Conservation (phyloP, 176 grass and related monocot genomes). For the Triticum dicoccoides region DNA sequence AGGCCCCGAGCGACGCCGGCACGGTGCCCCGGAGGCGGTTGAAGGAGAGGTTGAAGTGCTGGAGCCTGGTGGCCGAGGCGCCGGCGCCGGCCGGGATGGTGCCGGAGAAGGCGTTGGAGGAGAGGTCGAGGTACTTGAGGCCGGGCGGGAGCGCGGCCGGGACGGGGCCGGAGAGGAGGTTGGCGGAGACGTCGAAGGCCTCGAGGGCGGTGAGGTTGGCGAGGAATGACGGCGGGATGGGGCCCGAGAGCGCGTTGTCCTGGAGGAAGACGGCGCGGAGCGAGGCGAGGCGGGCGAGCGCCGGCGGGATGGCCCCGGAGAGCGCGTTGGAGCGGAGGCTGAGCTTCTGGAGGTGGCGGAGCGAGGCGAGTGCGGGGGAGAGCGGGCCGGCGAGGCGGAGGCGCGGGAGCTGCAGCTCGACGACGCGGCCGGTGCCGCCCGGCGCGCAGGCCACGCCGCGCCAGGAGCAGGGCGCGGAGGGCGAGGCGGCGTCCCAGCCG, state of each 20-base stretch:
- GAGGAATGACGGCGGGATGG: constrained; percentile 55
- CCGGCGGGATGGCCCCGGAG: constrained; percentile 57
- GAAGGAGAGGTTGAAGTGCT: constrained; percentile 84
- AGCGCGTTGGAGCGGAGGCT: constrained; percentile 86
- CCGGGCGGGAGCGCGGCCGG: constrained; percentile 45
- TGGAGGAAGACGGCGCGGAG: constrained; percentile 83
- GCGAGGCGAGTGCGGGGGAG: constrained; percentile 58
- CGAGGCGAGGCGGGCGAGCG: constrained; percentile 49
- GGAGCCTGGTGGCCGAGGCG: constrained; percentile 45
- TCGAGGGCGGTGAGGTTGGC: constrained; percentile 77
- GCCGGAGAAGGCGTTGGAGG: constrained; percentile 80
- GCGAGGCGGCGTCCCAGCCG: constrained; percentile 51
- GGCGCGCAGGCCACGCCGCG: constrained; percentile 64
- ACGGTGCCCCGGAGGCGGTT: constrained; percentile 89
- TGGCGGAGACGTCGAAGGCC: constrained; percentile 66
- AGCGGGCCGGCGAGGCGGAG: constrained; percentile 69
- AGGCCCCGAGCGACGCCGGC: constrained; percentile 54
- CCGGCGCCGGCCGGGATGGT: constrained; percentile 51
- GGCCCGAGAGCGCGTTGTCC: constrained; percentile 74
- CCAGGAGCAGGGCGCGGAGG: constrained; percentile 80
- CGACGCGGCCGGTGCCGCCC: constrained; percentile 36
- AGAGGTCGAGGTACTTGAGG: constrained; percentile 82
- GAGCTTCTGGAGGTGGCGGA: constrained; percentile 62
- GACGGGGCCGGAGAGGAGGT: constrained; percentile 66
- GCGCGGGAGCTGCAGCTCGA: constrained; percentile 76